Conservation (phyloP, 1,284 basidiomycete genomes). For the Sanghuangporus baumii region DNA sequence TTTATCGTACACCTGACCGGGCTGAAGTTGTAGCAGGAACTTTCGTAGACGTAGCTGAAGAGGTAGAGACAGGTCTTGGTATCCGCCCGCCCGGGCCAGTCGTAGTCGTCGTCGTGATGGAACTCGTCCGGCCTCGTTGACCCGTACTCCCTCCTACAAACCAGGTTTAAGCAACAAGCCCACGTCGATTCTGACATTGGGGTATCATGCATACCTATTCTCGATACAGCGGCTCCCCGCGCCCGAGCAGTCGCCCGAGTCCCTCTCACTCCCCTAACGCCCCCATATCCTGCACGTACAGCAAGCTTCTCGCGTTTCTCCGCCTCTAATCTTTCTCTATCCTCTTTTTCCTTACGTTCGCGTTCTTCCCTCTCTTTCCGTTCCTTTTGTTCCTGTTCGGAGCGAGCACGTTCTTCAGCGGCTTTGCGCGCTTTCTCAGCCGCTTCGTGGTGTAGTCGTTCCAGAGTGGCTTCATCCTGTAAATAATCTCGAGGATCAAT, state of each 20-base stretch:
- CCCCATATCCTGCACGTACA: conserved; percentile 35
- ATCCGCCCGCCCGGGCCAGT: conserved; percentile 5
- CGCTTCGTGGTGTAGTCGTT: conserved; percentile 41
- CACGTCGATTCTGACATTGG: neutral
- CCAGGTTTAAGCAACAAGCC: neutral
- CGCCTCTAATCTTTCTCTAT: conserved; percentile 14
- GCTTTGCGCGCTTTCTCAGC: conserved; percentile 29
- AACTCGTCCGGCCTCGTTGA: neutral
- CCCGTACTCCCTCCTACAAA: neutral
- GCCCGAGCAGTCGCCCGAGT: conserved; percentile 43
- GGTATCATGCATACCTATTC: neutral
- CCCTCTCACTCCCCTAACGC: conserved; percentile 49
- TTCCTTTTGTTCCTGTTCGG: conserved; percentile 12
- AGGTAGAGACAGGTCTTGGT: conserved; percentile 7
- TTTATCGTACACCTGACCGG: neutral
- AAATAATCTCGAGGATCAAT: neutral
- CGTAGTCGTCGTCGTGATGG: neutral
- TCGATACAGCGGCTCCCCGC: conserved; percentile 24
- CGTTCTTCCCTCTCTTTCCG: conserved; percentile 22
- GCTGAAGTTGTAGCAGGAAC: conserved; percentile 2
- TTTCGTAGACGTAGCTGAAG: conserved; percentile 1
- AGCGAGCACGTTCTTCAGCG: conserved; percentile 27
- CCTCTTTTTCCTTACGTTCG: conserved; percentile 11
- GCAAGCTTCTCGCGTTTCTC: conserved; percentile 22
- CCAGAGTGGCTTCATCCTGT: conserved; percentile 55